Conservation (phyloP, 495 filamentous ascomycete species). For the Penicillium ucsense region DNA sequence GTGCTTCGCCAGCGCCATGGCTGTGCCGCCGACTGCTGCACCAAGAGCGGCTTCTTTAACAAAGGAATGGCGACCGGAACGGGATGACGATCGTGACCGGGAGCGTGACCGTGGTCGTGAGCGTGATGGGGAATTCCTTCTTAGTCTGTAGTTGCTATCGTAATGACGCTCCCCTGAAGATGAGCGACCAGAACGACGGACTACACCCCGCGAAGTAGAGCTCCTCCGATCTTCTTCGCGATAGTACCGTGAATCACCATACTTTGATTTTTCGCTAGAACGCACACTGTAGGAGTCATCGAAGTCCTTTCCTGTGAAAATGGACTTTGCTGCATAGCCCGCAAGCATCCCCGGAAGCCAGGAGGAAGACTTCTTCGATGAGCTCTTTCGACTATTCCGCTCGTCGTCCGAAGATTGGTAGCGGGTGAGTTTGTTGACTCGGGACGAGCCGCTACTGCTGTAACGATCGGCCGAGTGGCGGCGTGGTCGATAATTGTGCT, state of each 20-base stretch:
- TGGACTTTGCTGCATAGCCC: constrained; percentile 44
- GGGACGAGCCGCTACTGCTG: constrained; percentile 28
- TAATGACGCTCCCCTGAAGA: constrained; percentile 22
- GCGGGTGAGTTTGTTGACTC: constrained; percentile 48
- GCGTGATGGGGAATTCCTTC: constrained; percentile 35
- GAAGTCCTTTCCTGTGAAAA: constrained; percentile 45
- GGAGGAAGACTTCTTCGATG: constrained; percentile 30
- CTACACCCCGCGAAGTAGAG: constrained; percentile 35
- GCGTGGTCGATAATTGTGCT: constrained; percentile 45
- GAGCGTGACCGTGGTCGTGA: constrained; percentile 37
- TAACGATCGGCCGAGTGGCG: constrained; percentile 35
- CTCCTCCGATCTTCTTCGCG: constrained; percentile 33
- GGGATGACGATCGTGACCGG: constrained; percentile 36
- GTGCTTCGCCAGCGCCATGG: constrained; percentile 23
- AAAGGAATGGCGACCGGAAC: constrained; percentile 27
- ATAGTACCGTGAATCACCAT: constrained; percentile 24
- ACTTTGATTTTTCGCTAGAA: constrained; percentile 31
- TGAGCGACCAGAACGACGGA: constrained; percentile 24
- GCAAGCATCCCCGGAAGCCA: constrained; percentile 47
- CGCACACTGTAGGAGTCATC: constrained; percentile 51
- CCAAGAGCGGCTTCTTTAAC: constrained; percentile 36
- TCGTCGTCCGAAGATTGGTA: constrained; percentile 49
- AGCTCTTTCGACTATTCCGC: constrained; percentile 33
- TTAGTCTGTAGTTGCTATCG: constrained; percentile 15
- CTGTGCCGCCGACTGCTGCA: constrained; percentile 34